Base-by-base conservation (phyloP, 2,329 filamentous ascomycete genomes). In the Epichloe sp. region DNA sequence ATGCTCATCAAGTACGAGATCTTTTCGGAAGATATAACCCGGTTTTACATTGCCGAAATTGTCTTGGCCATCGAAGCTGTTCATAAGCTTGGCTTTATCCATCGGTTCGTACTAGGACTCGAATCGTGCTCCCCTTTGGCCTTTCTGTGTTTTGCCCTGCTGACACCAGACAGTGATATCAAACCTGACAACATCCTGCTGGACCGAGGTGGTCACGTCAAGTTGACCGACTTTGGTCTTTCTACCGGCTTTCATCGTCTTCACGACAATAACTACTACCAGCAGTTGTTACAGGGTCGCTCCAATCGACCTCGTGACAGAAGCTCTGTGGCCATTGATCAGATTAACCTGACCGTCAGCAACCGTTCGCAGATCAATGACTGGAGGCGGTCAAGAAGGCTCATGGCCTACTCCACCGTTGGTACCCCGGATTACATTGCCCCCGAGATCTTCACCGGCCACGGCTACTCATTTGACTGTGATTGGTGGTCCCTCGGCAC, bases 1-100 rank as follows among this genome's bases (percentile, higher is more conserved):
- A 98, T 98, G 93, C 77, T 98, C 59, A 98, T 98, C 74, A 98
- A 97, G 77, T 98, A 98, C 64, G 93, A 98, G 68, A 96, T 98
- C 67, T 98, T 98, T 68, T 95, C 89, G 0, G 91, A 97, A 68
- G 93, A 98, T 59, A 97, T 98, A 59, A 98, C 93, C 34, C 83
- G 93, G 17, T 98, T 98, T 71, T 98, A 98, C 71, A 98, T 98
- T 80, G 93, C 93, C 23, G 91, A 98, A 68, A 91, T 97, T 61
- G 88, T 95, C 23, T 78, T 97, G 64, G 93, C 93, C n/a, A 97
- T 98, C 59, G 93, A 98, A 65, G 93, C 93, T 14, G 93, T 98
- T 42, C 93, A 98, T 71, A 95, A 95, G 68, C 79, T 97, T 57
- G 93, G 93, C 55, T 98, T 96, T 71, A 95, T 98, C 56, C 93